phyloP scores from a whole-genome alignment of 2,329 filamentous ascomycete genomes.

The Ophiosphaerella korrae region DNA sequence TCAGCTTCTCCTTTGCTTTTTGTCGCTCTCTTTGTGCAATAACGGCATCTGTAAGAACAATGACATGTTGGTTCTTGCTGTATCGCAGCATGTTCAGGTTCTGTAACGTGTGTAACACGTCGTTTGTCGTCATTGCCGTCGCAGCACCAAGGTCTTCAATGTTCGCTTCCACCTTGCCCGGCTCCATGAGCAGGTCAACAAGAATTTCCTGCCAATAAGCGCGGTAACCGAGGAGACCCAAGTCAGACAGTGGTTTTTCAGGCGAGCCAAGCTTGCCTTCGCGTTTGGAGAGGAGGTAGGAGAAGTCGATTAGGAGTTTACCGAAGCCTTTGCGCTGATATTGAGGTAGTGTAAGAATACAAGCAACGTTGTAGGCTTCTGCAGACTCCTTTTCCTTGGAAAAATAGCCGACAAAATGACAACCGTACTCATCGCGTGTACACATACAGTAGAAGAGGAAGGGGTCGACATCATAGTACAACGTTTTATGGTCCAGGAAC shows the following conservation, averaged over 20 bases:
- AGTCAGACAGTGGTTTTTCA: constrained; percentile 92
- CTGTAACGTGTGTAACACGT: constrained; percentile 93
- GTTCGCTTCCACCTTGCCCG: constrained; percentile 70
- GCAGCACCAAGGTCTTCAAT: constrained; percentile 81
- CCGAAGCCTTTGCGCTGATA: constrained; percentile 96
- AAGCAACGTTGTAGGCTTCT: constrained; percentile 96
- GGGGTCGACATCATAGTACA: constrained; percentile 99
- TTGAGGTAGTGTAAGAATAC: constrained; percentile 94
- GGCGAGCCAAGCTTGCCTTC: constrained; percentile 95
- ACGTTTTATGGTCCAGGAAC: constrained; percentile 95
- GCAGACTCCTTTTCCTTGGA: constrained; percentile 98
- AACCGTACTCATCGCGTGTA: constrained; percentile 83
- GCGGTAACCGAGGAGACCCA: constrained; percentile 90
- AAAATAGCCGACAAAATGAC: constrained; percentile 98
- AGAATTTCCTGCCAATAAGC: constrained; percentile 98
- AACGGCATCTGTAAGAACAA: constrained; percentile 85
- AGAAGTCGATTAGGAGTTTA: constrained; percentile 92
- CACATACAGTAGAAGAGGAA: constrained; percentile 99
- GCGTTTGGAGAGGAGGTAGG: constrained; percentile 93
- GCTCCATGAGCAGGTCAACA: constrained; percentile 77
- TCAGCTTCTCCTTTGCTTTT: constrained; percentile 78
- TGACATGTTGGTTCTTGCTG: constrained; percentile 94
- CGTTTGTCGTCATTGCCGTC: constrained; percentile 94
- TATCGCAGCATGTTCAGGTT: constrained; percentile 95
- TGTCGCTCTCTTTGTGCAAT: constrained; percentile 71